A percentile compares a stretch with the other conserved stretches of the same genome.
phyloP scores from a whole-genome alignment of 306 rosid species.

The Glycine soja region DNA sequence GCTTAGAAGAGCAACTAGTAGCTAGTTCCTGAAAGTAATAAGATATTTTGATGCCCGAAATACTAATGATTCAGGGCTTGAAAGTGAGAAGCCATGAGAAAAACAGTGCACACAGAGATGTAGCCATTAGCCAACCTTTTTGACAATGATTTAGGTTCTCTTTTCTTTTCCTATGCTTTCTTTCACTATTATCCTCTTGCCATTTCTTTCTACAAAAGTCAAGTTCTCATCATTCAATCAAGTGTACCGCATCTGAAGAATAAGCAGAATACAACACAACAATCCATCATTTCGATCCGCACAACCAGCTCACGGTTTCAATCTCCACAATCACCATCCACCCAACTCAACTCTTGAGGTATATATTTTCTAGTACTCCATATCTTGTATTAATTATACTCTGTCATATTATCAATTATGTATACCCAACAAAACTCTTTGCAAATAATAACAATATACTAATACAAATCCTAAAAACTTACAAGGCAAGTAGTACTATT shows the following conservation, averaged over 20 bases:
- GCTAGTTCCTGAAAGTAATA: neutral
- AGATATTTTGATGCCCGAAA: too few relatives aligned
- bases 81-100: slow-evolving; percentile 54
- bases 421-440: neutral
- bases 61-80: too few relatives aligned
- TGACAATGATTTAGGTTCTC: slow-evolving; percentile 55
- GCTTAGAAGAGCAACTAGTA: neutral
- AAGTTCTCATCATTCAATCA: slow-evolving; percentile 37
- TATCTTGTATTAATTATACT: neutral
- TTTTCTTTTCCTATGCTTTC: neutral
- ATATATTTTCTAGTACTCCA: neutral
- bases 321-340: neutral
- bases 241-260: slow-evolving; percentile 15
- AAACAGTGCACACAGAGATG: slow-evolving; percentile 56
- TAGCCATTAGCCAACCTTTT: slow-evolving; percentile 50
- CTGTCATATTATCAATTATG: too few relatives aligned
- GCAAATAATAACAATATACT: neutral
- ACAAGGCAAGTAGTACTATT: too few relatives aligned
- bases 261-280: slow-evolving; percentile 4
- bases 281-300: neutral
- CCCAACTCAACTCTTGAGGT: slow-evolving; percentile 38
- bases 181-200: slow-evolving; percentile 28
- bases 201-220: slow-evolving; percentile 33
- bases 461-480: too few relatives aligned
- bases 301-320: neutral